phyloP scores from a whole-genome alignment of 352 stramenopile species.

The Globisporangium splendens region DNA sequence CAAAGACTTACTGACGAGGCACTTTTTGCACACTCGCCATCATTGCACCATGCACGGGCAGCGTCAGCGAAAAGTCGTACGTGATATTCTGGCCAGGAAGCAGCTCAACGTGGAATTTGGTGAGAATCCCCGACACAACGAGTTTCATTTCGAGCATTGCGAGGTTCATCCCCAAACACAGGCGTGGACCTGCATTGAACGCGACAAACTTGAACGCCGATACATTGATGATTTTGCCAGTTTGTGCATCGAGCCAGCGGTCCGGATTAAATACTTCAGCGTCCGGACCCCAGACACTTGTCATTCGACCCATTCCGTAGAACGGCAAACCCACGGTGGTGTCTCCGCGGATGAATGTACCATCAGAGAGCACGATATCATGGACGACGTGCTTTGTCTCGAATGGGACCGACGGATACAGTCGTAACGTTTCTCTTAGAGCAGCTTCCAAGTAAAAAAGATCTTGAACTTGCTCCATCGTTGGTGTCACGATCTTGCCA shows the following conservation, averaged over 20 bases:
- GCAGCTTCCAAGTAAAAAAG: not conserved
- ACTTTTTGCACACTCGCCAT: too few relatives aligned
- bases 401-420: not conserved
- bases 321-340: not conserved
- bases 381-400: not conserved
- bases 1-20: too few relatives aligned
- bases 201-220: slow-evolving; percentile 2
- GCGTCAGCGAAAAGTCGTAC: not conserved
- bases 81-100: not conserved
- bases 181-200: slow-evolving; percentile 4
- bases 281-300: not conserved
- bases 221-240: not conserved
- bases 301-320: slow-evolving; percentile 5
- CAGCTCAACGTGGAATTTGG: not conserved
- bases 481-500: not conserved
- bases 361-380: slow-evolving; percentile 4
- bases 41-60: not conserved
- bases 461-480: not conserved
- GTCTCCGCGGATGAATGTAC: not conserved
- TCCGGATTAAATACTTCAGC: not conserved
- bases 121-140: not conserved
- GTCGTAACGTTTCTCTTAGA: slow-evolving; percentile 4
- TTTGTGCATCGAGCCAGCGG: not conserved
- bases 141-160: slow-evolving; percentile 5
- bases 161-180: slow-evolving; percentile 7